Conservation (phyloP, 1,284 basidiomycete genomes). For the Meripilus lineatus region DNA sequence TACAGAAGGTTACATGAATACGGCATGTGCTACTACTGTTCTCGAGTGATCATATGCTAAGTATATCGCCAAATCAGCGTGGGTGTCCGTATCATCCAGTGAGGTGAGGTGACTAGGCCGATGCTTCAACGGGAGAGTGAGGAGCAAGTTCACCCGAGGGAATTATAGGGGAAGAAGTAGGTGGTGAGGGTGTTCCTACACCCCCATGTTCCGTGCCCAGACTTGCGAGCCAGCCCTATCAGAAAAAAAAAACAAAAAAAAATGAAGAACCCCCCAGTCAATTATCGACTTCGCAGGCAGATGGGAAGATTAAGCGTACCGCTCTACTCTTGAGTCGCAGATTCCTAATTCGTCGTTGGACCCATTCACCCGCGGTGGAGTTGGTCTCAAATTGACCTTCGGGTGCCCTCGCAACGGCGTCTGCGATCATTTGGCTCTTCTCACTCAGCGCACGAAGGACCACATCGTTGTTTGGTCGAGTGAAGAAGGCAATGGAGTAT, state of each 20-base stretch:
- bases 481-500: conserved; percentile 35
- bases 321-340: conserved; percentile 41
- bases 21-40: too few relatives aligned
- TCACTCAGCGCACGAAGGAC: conserved; percentile 29
- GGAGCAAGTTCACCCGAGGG: too few relatives aligned
- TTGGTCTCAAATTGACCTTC: conserved; percentile 34
- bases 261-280: background rate
- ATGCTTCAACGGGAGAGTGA: too few relatives aligned
- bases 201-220: conserved; percentile 23
- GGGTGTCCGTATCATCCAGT: too few relatives aligned
- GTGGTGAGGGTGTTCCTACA: too few relatives aligned
- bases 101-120: too few relatives aligned
- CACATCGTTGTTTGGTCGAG: conserved; percentile 30
- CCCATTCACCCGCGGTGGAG: conserved; percentile 45
- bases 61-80: too few relatives aligned
- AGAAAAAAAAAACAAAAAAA: background rate
- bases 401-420: conserved; percentile 29
- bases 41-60: too few relatives aligned
- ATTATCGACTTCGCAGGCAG: too few relatives aligned
- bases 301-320: conserved; percentile 18
- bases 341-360: conserved; percentile 40
- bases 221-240: conserved; percentile 21
- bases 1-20: too few relatives aligned
- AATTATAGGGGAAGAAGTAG: too few relatives aligned
- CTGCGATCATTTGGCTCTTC: conserved; percentile 43